phyloP scores from a whole-genome alignment of 1,284 basidiomycete genomes.

The Cutaneotrichosporon sp. region DNA sequence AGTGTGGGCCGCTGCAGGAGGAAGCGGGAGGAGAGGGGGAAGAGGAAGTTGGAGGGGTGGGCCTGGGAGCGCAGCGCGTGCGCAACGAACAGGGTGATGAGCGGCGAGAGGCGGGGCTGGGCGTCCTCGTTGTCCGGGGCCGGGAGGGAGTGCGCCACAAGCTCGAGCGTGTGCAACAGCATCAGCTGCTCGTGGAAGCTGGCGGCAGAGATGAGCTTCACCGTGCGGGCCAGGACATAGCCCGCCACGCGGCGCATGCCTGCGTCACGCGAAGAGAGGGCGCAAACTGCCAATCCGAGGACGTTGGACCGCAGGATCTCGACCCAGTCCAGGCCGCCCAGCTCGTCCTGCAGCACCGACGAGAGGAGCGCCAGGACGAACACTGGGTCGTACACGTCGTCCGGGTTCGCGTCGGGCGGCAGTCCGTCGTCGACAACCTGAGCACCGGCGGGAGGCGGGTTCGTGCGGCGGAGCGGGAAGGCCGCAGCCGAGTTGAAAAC shows the following conservation, averaged over 20 bases:
- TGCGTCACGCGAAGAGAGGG: constrained; percentile 68
- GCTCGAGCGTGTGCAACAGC: constrained; percentile 69
- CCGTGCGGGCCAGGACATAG: constrained; percentile 39
- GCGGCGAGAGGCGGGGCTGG: constrained; percentile 60
- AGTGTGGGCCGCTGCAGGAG: constrained; percentile 77
- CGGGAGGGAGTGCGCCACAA: constrained; percentile 66
- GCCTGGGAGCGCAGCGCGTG: constrained; percentile 77
- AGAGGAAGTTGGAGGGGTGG: constrained; percentile 75
- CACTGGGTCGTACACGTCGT: constrained; percentile 73
- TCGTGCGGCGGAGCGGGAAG: constrained; percentile 60
- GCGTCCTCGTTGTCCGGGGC: constrained; percentile 27
- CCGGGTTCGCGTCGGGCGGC: not conserved
- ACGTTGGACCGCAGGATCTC: constrained; percentile 80
- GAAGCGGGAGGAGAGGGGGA: constrained; percentile 76
- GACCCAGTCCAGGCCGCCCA: constrained; percentile 74
- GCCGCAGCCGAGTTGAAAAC: constrained; percentile 72
- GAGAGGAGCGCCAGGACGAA: constrained; percentile 72
- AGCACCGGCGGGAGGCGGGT: not conserved
- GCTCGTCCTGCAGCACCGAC: constrained; percentile 63
- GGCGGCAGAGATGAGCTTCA: constrained; percentile 15
- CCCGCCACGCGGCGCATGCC: constrained; percentile 61
- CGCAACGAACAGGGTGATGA: constrained; percentile 74
- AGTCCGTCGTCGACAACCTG: constrained; percentile 26
- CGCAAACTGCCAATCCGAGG: constrained; percentile 70
- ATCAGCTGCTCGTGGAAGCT: constrained; percentile 79